These are phyloP conservation scores for Phoma herbarum DNA, from an alignment of 2,329 filamentous ascomycete species.

Conservation along the genomic window DNA sequence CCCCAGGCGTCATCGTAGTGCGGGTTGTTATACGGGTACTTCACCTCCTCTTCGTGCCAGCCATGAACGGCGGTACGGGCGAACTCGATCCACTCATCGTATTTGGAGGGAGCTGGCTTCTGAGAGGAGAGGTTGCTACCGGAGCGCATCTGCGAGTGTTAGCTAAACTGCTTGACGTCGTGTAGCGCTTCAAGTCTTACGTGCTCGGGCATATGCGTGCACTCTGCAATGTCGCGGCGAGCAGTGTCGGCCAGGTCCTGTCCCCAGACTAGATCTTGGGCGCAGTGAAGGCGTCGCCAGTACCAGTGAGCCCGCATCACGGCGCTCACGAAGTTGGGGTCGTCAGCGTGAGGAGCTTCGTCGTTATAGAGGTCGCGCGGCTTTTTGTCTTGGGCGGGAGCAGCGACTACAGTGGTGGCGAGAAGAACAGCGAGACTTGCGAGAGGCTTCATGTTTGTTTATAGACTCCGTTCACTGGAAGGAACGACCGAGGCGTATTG, in stretches of 20 bases:
- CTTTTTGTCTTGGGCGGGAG: slow-evolving; percentile 28
- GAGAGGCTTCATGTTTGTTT: slow-evolving; percentile 41
- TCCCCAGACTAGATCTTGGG: slow-evolving; percentile 48
- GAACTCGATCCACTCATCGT: slow-evolving; percentile 42
- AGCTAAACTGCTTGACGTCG: slow-evolving; percentile 10
- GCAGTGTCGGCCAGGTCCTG: slow-evolving; percentile 38
- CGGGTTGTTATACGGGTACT: slow-evolving; percentile 48
- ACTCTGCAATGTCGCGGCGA: slow-evolving; percentile 35
- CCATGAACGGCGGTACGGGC: slow-evolving; percentile 42
- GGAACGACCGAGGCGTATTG: slow-evolving; percentile 22
- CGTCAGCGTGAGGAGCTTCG: slow-evolving; percentile 37
- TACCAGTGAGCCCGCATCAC: slow-evolving; percentile 50
- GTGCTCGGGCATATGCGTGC: slow-evolving; percentile 39
- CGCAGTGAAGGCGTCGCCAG: slow-evolving; percentile 49
- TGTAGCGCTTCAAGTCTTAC: slow-evolving; percentile 23
- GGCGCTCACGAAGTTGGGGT: slow-evolving; percentile 43
- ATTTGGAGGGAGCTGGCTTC: slow-evolving; percentile 31
- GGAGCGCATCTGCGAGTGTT: slow-evolving; percentile 34
- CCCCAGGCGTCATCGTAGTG: slow-evolving; percentile 41
- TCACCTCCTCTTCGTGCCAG: slow-evolving; percentile 49
- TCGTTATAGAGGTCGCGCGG: slow-evolving; percentile 29
- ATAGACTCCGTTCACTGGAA: slow-evolving; percentile 11
- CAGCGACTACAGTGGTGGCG: slow-evolving; percentile 34
- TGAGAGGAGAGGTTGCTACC: slow-evolving; percentile 48
- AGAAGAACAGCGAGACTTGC: slow-evolving; percentile 31